Base-by-base conservation (phyloP, 2,329 filamentous ascomycete species). In the Fusarium azukiicola region DNA sequence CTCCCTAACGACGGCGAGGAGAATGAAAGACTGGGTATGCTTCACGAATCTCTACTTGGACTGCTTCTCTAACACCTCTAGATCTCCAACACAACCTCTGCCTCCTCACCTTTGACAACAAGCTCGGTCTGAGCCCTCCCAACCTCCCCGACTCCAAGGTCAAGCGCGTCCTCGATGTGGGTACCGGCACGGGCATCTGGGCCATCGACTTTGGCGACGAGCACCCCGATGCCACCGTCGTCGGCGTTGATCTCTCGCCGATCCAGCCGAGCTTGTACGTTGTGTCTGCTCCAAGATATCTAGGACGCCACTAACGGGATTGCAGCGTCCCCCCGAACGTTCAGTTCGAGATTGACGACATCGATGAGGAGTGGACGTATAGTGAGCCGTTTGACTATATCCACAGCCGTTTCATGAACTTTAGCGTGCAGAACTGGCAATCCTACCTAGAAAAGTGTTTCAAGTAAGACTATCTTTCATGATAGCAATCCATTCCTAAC, bases 331-430 rank as follows among this genome's bases (percentile, higher is more conserved):
- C 69, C 10, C 69, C 56, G 12, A 71, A 71, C 9, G 54, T 71
- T 11, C 36, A 52, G 11, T 71, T 71, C 19, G 36, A 42, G 13
- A 66, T 71, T 46, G 69, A 71, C 3, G 69, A 71, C 32, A 32
- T 71, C 40, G 56, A 71, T 4, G 56, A 71, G 4, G 56, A 64
- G n/a, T 71, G 69, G 69, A 64, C 56, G 0, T 71, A 64, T 4
- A n/a, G n/a, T 7, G 36, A 66, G 2, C 32, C 23, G 19, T 71
- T 71, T 44, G 69, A 71, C 16, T 71, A 71, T 27, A 66, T 71
- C 54, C 69, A 71, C 23, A 71, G 69, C 38, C n/a, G 69, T 36
- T 71, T 71, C 44, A 71, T 71, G 69, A 71, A 58, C 36, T 71
- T 66, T 27, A 71, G 69, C 6, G 40, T 71, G 27, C 36, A 64